A percentile compares a stretch with the other conserved stretches of the same genome.
Evolutionary conservation across 148 eudicot species (phyloP).

Genomic region (Vaccinium vitisidaea): DNA sequence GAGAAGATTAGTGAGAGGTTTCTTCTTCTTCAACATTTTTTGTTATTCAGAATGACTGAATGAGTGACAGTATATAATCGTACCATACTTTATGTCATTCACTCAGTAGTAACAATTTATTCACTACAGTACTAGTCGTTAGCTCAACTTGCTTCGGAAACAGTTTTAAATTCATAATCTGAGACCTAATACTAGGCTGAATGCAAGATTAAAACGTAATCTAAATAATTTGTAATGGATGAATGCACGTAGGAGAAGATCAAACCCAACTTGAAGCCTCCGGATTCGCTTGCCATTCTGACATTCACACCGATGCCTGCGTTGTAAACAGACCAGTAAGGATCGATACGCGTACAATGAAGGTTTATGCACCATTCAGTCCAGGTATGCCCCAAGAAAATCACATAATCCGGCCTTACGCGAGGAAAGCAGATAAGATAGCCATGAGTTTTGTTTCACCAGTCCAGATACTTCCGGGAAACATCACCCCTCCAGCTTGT

Average conservation of each 20-base stretch:
- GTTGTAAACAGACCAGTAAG: conserved; percentile 29
- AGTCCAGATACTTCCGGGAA: conserved; percentile 40
- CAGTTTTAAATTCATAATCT: not conserved
- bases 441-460: conserved; percentile 35
- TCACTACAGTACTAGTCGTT: not conserved
- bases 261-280: conserved; percentile 27
- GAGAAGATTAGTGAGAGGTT: too few relatives aligned
- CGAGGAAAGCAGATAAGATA: conserved; percentile 44
- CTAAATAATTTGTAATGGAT: not conserved
- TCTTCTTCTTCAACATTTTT: too few relatives aligned
- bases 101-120: not conserved
- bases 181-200: not conserved
- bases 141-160: not conserved
- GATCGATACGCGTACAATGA: conserved; percentile 22
- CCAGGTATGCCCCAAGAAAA: conserved; percentile 2
- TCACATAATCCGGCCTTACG: conserved; percentile 35
- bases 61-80: too few relatives aligned
- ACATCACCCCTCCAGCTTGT: conserved; percentile 39
- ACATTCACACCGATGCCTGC: conserved; percentile 29
- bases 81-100: too few relatives aligned
- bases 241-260: conserved; percentile 26
- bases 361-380: conserved; percentile 27
- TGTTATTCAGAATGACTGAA: not conserved
- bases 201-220: not conserved
- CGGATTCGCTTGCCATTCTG: conserved; percentile 33